These are phyloP conservation scores for Entophlyctis luteolus DNA, from an alignment of 192 early-diverging fungal species.

Conservation along the genomic window DNA sequence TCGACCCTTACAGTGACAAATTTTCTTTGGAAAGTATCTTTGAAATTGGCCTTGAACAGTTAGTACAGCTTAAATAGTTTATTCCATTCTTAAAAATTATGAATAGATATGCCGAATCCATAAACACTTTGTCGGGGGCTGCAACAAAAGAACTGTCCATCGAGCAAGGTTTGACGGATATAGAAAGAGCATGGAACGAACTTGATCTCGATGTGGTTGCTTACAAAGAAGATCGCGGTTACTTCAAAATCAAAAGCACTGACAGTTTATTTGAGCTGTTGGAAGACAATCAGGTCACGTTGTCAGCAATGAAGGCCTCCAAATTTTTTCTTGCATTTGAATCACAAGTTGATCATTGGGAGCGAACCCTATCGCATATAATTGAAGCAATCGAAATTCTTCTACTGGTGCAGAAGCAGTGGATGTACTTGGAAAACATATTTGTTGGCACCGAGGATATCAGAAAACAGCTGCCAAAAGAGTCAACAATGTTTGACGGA, in stretches of 20 bases:
- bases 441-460: constrained; percentile 61
- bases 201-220: constrained; percentile 55
- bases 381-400: constrained; percentile 54
- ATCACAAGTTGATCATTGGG: constrained; percentile 56
- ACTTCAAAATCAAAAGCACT: constrained; percentile 50
- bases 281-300: constrained; percentile 63
- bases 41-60: constrained; percentile 54
- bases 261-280: constrained; percentile 53
- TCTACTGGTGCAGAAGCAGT: constrained; percentile 54
- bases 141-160: constrained; percentile 58
- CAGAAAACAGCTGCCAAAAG: constrained; percentile 55
- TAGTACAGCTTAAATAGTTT: neutral
- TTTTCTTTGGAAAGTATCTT: constrained; percentile 58
- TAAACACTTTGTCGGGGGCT: constrained; percentile 43
- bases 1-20: constrained; percentile 39
- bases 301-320: constrained; percentile 58
- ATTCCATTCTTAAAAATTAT: neutral
- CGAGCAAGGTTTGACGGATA: constrained; percentile 49
- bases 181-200: constrained; percentile 42
- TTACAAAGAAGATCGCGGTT: constrained; percentile 60
- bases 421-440: constrained; percentile 64
- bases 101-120: constrained; percentile 42
- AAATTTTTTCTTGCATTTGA: constrained; percentile 57
- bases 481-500: constrained; percentile 47
- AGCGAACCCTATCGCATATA: constrained; percentile 48